Conservation (phyloP, 2,329 filamentous ascomycete genomes). For the Fragosphaeria purpurea region DNA sequence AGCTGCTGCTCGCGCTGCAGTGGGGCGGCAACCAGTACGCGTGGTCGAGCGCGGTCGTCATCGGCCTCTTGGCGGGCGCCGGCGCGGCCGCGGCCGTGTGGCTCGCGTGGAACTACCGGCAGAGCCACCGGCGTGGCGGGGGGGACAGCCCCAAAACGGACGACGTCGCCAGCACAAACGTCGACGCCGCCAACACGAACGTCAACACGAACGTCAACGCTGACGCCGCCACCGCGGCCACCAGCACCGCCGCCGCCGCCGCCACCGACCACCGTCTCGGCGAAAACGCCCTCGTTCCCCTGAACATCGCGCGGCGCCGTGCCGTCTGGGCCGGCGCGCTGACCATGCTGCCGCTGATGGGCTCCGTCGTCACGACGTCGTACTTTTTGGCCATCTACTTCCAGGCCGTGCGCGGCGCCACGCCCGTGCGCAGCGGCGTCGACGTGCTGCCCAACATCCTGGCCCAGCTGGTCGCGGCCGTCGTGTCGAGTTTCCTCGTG, state of each 20-base stretch:
- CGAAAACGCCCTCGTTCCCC: slow-evolving; percentile 20
- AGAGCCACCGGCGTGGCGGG: neutral
- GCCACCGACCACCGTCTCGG: too few species aligned
- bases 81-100: slow-evolving; percentile 5
- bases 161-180: slow-evolving; percentile 10
- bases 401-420: slow-evolving; percentile 22
- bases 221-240: too few species aligned
- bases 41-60: slow-evolving; percentile 28
- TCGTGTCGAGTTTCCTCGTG: slow-evolving; percentile 15
- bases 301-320: slow-evolving; percentile 14
- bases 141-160: too few species aligned
- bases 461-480: slow-evolving; percentile 14
- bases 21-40: slow-evolving; percentile 28
- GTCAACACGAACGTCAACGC: too few species aligned
- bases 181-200: slow-evolving; percentile 9
- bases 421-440: slow-evolving; percentile 22
- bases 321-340: slow-evolving; percentile 15
- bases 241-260: too few species aligned
- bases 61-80: slow-evolving; percentile 30
- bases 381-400: slow-evolving; percentile 28
- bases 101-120: neutral
- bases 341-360: slow-evolving; percentile 15
- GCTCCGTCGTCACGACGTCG: slow-evolving; percentile 13
- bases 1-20: slow-evolving; percentile 34
- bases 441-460: slow-evolving; percentile 16